A percentile compares a stretch with the other conserved stretches of the same genome.
Evolutionary conservation across 129 eudicot genomes (phyloP).

Genomic region (Centaurea solstitialis): DNA sequence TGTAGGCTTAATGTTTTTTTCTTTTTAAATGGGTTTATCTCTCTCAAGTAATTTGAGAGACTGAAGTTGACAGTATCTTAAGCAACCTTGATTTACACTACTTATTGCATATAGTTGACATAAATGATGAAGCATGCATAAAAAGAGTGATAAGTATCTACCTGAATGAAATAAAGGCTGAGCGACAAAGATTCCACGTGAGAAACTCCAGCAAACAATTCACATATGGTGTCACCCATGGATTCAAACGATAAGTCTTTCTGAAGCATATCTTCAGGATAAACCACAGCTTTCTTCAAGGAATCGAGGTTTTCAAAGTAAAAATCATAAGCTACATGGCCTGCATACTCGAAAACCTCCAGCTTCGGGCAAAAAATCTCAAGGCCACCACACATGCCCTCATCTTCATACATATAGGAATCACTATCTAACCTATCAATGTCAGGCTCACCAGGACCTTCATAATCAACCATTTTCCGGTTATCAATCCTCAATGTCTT

Average conservation of each 20-base stretch:
- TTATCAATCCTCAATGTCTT: conserved; percentile 21
- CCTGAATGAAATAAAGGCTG: not conserved
- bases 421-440: not conserved
- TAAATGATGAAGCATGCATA: not conserved
- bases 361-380: conserved; percentile 6
- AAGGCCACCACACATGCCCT: not conserved
- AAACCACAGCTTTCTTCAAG: conserved; percentile 20
- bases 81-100: too few species aligned
- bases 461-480: not conserved
- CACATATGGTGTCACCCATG: not conserved
- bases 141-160: not conserved
- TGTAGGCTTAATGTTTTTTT: too few species aligned
- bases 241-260: not conserved
- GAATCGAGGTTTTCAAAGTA: not conserved
- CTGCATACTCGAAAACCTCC: conserved; percentile 11
- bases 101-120: not conserved
- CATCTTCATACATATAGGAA: not conserved
- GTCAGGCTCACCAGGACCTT: not conserved
- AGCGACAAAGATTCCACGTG: conserved; percentile 22
- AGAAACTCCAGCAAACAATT: conserved; percentile 15
- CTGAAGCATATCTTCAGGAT: not conserved
- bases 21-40: too few species aligned
- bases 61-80: not conserved
- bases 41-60: not conserved
- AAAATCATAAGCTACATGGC: not conserved